Conservation (phyloP, 2,329 filamentous ascomycete genomes). For the Blumeria hordei region DNA sequence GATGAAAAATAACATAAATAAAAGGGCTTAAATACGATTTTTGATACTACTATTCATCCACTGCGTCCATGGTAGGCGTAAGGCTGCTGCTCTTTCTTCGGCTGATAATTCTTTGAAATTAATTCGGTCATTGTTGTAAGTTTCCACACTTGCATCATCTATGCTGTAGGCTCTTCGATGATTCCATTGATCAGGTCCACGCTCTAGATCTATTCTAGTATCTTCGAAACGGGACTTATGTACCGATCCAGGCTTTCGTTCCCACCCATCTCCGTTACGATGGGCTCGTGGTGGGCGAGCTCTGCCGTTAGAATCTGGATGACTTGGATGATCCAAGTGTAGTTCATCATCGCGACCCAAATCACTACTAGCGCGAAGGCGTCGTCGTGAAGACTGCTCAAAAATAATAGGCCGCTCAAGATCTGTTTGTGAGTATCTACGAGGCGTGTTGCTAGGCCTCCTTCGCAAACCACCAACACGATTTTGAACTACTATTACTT, state of each 20-base stretch:
- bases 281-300: conserved; percentile 11
- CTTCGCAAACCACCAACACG: not conserved
- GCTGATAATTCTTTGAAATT: conserved; percentile 18
- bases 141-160: conserved; percentile 9
- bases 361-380: not conserved
- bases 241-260: conserved; percentile 5
- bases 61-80: conserved; percentile 21
- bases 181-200: conserved; percentile 3
- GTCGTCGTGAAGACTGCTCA: not conserved
- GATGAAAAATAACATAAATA: not conserved
- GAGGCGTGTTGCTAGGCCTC: not conserved
- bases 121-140: conserved; percentile 12
- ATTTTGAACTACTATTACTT: no score
- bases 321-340: not conserved
- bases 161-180: conserved; percentile 4
- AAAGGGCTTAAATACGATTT: conserved; percentile 13
- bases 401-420: not conserved
- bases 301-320: conserved; percentile 9
- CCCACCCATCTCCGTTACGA: conserved; percentile 8
- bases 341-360: not conserved
- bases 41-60: conserved; percentile 25
- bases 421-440: not conserved
- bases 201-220: conserved; percentile 6
- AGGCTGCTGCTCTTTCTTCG: conserved; percentile 20
- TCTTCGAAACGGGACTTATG: conserved; percentile 11